Evolutionary conservation across 139 green algal genomes (phyloP).

Genomic region (Raphidocelis subcapitata): DNA sequence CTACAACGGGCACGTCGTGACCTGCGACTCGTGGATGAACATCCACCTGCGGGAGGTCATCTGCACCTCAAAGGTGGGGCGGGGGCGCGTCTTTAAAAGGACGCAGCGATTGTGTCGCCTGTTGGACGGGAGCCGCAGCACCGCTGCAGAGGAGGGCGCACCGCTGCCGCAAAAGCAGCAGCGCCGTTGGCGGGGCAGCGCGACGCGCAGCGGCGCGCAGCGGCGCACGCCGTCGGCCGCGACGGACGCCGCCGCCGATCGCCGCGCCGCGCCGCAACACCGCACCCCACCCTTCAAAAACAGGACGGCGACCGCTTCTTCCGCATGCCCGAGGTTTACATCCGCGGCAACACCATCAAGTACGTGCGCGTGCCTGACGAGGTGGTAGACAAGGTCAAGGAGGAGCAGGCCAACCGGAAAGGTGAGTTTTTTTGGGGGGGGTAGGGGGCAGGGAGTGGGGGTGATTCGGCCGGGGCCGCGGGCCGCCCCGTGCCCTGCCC

Average conservation of each 20-base stretch:
- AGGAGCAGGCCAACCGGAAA: conserved; percentile 64
- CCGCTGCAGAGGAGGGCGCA: too few species aligned
- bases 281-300: background rate
- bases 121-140: too few species aligned
- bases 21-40: conserved; percentile 99
- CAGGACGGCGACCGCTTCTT: conserved; percentile 96
- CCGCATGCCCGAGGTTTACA: conserved; percentile 92
- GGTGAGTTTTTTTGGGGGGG: conserved; percentile 20
- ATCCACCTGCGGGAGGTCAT: conserved; percentile 97
- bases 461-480: too few species aligned
- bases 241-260: too few species aligned
- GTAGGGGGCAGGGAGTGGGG: too few species aligned
- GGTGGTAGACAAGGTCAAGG: conserved; percentile 88
- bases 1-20: conserved; percentile 97
- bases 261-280: background rate
- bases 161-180: too few species aligned
- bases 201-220: too few species aligned
- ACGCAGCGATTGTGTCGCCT: too few species aligned
- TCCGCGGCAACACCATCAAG: conserved; percentile 98
- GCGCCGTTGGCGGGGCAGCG: too few species aligned
- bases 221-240: too few species aligned
- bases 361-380: conserved; percentile 98
- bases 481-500: too few species aligned
- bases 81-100: too few species aligned
- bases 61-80: conserved; percentile 89